Conservation (phyloP, 768 basidiomycete species). For the Collybia sordida region DNA sequence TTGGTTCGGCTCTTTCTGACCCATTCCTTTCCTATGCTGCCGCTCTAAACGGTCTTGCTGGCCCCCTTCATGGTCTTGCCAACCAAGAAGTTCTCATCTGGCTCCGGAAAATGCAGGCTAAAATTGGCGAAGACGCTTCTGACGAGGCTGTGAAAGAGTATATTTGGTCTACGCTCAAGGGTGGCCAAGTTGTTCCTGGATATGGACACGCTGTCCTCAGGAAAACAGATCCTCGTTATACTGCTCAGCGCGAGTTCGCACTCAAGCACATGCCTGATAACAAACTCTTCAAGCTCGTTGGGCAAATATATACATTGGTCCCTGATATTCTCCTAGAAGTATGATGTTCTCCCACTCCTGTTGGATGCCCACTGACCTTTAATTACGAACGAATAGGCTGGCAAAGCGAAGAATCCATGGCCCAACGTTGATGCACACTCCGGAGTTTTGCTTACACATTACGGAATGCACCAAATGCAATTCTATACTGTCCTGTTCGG, state of each 20-base stretch:
- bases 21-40: constrained; percentile 95
- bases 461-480: constrained; percentile 87
- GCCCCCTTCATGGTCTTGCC: constrained; percentile 94
- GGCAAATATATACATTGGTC: constrained; percentile 83
- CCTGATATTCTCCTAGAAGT: constrained; percentile 89
- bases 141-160: constrained; percentile 92
- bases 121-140: constrained; percentile 81
- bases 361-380: background rate
- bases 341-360: background rate
- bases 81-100: constrained; percentile 97
- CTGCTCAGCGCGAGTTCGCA: constrained; percentile 88
- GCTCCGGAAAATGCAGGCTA: constrained; percentile 89
- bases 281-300: constrained; percentile 93
- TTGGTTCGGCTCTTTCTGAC: constrained; percentile 94
- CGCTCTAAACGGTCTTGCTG: constrained; percentile 93
- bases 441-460: constrained; percentile 82
- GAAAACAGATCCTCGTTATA: constrained; percentile 92
- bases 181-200: constrained; percentile 92
- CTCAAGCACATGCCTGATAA: constrained; percentile 82
- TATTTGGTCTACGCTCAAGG: constrained; percentile 92
- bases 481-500: constrained; percentile 98
- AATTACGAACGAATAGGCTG: constrained; percentile 48
- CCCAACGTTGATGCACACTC: constrained; percentile 99
- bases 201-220: constrained; percentile 86
- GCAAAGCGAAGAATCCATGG: constrained; percentile 93